Percentiles rank a stretch among this genome's conserved stretches.
Conservation (phyloP, 805 yeast species). For the Priceomyces fermenticarens region DNA sequence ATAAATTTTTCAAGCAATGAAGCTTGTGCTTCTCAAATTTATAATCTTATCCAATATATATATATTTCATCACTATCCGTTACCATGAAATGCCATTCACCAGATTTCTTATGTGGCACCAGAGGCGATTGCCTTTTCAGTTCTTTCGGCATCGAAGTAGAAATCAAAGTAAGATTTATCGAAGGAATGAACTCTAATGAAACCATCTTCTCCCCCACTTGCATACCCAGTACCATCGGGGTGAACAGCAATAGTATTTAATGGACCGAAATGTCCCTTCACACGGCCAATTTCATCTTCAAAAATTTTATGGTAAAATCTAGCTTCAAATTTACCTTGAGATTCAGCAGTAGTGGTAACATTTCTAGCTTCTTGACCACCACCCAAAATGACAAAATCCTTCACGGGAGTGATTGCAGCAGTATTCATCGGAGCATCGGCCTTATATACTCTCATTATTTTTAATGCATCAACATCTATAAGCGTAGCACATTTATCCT, state of each 20-base stretch:
- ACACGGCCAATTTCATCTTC: slow-evolving; percentile 96
- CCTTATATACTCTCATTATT: slow-evolving; percentile 67
- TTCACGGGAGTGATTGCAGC: slow-evolving; percentile 93
- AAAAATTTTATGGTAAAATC: slow-evolving; percentile 92
- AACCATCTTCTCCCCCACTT: slow-evolving; percentile 99
- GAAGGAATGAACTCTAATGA: slow-evolving; percentile 87
- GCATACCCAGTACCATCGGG: slow-evolving; percentile 92
- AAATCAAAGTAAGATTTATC: slow-evolving; percentile 92
- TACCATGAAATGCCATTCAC: no score
- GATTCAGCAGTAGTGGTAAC: slow-evolving; percentile 94
- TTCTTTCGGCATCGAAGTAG: slow-evolving; percentile 85
- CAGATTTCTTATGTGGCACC: slow-evolving; percentile 18
- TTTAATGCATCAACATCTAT: slow-evolving; percentile 75
- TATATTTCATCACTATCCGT: not conserved
- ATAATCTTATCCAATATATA: not conserved
- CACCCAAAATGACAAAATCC: slow-evolving; percentile 90
- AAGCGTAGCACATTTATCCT: slow-evolving; percentile 81
- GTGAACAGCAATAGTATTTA: slow-evolving; percentile 88
- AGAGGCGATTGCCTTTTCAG: slow-evolving; percentile 51
- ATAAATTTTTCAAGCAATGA: no score
- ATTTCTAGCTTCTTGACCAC: slow-evolving; percentile 99
- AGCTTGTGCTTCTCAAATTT: not conserved
- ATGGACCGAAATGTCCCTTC: slow-evolving; percentile 98
- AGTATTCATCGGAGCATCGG: slow-evolving; percentile 93
- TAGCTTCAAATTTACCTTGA: slow-evolving; percentile 96